These are phyloP conservation scores for Prunella vulgaris DNA, from an alignment of 257 asterid species.

Conservation along the genomic window DNA sequence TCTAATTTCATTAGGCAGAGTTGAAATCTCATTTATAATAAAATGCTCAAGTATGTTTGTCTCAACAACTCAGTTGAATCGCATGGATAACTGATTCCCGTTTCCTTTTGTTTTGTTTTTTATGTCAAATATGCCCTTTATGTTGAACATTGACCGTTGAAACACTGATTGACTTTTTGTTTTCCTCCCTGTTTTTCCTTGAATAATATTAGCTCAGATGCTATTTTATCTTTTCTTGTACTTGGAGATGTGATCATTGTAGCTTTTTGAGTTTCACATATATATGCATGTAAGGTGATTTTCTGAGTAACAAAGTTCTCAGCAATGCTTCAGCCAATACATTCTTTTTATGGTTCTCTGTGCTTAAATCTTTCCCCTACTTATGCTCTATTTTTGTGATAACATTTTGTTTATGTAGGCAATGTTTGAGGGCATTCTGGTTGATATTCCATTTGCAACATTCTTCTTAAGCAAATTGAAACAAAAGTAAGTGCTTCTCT, in stretches of 20 bases:
- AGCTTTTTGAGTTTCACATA: not conserved
- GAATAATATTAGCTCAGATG: not conserved
- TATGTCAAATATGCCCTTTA: not conserved
- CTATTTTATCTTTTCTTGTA: not conserved
- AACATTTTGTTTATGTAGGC: slow-evolving; percentile 54
- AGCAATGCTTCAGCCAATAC: not conserved
- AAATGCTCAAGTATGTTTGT: not conserved
- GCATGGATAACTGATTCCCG: slow-evolving; percentile 3
- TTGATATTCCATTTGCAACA: slow-evolving; percentile 97
- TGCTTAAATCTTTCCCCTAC: not conserved
- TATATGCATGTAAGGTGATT: slow-evolving; percentile 4
- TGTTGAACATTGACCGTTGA: not conserved
- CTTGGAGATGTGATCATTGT: not conserved
- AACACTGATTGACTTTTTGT: not conserved
- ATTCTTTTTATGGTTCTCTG: not conserved
- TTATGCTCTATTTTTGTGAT: slow-evolving; percentile 3
- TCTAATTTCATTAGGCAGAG: not conserved
- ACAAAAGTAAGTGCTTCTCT: slow-evolving; percentile 65
- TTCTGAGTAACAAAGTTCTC: not conserved
- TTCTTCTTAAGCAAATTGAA: slow-evolving; percentile 97
- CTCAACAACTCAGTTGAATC: not conserved
- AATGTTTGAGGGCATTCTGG: slow-evolving; percentile 96
- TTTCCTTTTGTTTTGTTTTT: slow-evolving; percentile 3
- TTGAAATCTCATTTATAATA: not conserved
- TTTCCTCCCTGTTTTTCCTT: not conserved